phyloP scores from a whole-genome alignment of 306 rosid genomes.

The Lotus japonicus region DNA sequence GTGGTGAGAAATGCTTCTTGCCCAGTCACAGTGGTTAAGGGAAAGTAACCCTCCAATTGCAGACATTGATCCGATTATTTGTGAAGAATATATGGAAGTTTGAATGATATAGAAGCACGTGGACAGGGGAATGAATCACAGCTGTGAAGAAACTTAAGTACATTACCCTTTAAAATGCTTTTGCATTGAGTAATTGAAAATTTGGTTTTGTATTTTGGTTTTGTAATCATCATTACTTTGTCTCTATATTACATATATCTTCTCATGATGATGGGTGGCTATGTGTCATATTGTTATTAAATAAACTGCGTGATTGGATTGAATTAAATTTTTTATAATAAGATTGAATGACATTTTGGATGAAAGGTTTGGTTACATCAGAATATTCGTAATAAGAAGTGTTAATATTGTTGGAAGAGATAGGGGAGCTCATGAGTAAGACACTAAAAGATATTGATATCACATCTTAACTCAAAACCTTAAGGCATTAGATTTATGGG shows the following conservation, averaged over 20 bases:
- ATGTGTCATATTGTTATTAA: background rate
- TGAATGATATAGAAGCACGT: background rate
- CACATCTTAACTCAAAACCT: too few relatives aligned
- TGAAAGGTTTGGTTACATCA: too few relatives aligned
- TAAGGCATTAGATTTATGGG: too few relatives aligned
- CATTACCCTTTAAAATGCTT: background rate
- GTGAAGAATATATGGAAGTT: background rate
- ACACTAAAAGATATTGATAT: too few relatives aligned
- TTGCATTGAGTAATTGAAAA: too few relatives aligned
- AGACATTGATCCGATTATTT: background rate
- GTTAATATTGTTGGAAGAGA: too few relatives aligned
- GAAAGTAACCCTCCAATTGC: conserved; percentile 25
- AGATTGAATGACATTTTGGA: too few relatives aligned
- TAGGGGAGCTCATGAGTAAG: too few relatives aligned
- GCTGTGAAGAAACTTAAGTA: background rate
- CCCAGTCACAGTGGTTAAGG: conserved; percentile 70
- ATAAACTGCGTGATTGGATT: background rate
- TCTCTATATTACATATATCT: background rate
- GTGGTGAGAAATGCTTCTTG: conserved; percentile 65
- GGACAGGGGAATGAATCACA: background rate
- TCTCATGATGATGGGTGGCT: background rate
- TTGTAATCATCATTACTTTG: background rate
- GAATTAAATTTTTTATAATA: too few relatives aligned
- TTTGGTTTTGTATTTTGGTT: background rate
- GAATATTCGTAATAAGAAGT: too few relatives aligned